A percentile compares a stretch with the other conserved stretches of the same genome.
phyloP scores from a whole-genome alignment of 2,329 filamentous ascomycete species.

The Gaeumannomyces sp. region DNA sequence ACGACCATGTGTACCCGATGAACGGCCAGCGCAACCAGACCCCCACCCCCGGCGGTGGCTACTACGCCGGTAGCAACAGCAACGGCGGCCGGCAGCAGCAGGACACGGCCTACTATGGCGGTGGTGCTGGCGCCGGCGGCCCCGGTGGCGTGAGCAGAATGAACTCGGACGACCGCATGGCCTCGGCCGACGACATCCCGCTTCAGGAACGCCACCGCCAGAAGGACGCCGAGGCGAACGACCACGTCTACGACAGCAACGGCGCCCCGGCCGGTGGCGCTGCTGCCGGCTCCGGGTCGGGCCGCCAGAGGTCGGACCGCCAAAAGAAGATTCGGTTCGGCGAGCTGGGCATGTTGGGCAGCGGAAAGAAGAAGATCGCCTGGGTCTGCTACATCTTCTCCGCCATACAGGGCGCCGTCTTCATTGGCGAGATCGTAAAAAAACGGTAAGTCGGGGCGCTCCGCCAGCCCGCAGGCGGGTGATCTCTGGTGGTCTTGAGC shows the following conservation, averaged over 20 bases:
- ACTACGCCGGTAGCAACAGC: not conserved
- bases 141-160: constrained; percentile 22
- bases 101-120: constrained; percentile 53
- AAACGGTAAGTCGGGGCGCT: constrained; percentile 55
- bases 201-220: constrained; percentile 42
- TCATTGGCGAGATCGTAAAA: constrained; percentile 82
- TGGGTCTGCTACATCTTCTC: constrained; percentile 82
- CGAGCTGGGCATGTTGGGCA: constrained; percentile 53
- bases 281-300: constrained; percentile 10
- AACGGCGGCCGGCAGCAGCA: constrained; percentile 28
- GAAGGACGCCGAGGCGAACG: constrained; percentile 42
- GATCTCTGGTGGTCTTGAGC: too few relatives aligned
- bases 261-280: constrained; percentile 18
- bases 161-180: constrained; percentile 29
- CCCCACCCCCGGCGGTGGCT: constrained; percentile 13
- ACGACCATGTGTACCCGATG: constrained; percentile 59
- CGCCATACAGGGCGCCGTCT: constrained; percentile 71
- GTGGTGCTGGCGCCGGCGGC: constrained; percentile 20
- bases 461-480: too few relatives aligned
- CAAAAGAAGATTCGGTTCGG: constrained; percentile 47
- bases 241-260: constrained; percentile 54
- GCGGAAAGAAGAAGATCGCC: constrained; percentile 54
- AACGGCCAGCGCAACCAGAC: constrained; percentile 31
- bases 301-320: constrained; percentile 26
- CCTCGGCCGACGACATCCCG: constrained; percentile 48